phyloP scores from a whole-genome alignment of 106 monocot genomes.

The Chionographis japonica region DNA sequence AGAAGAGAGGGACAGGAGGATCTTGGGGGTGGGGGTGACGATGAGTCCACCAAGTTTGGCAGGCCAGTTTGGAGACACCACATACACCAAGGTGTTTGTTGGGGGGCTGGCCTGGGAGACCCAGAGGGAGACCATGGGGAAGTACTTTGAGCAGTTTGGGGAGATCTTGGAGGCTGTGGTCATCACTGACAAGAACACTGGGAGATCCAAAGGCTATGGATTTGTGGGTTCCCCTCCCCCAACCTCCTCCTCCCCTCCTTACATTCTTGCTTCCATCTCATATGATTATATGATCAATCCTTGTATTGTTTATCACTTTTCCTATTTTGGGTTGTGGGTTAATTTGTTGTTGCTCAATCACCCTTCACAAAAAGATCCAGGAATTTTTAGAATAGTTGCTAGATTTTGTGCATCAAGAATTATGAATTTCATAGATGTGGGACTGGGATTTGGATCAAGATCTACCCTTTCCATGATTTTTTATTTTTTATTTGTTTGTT shows the following conservation, averaged over 20 bases:
- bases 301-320: too few relatives aligned
- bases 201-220: slow-evolving; percentile 95
- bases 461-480: too few relatives aligned
- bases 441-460: too few relatives aligned
- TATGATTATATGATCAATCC: too few relatives aligned
- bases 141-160: slow-evolving; percentile 96
- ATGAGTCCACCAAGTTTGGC: slow-evolving; percentile 48
- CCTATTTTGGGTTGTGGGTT: too few relatives aligned
- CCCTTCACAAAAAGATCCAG: background rate
- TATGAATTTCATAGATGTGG: too few relatives aligned
- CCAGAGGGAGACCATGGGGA: slow-evolving; percentile 84
- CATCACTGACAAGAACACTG: slow-evolving; percentile 91
- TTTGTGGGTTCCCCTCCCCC: slow-evolving; percentile 41
- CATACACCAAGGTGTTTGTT: slow-evolving; percentile 92
- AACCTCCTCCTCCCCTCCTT: too few relatives aligned
- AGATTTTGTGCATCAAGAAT: too few relatives aligned
- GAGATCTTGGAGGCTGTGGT: slow-evolving; percentile 95
- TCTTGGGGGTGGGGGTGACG: slow-evolving; percentile 1
- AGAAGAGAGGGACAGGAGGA: slow-evolving; percentile 7
- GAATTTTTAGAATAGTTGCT: background rate
- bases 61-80: slow-evolving; percentile 76
- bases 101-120: slow-evolving; percentile 96
- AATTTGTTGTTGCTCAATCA: background rate
- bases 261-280: too few relatives aligned
- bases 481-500: background rate